Evolutionary conservation across 345 rosid genomes (phyloP).

Genomic region (Populus ilicifolia): DNA sequence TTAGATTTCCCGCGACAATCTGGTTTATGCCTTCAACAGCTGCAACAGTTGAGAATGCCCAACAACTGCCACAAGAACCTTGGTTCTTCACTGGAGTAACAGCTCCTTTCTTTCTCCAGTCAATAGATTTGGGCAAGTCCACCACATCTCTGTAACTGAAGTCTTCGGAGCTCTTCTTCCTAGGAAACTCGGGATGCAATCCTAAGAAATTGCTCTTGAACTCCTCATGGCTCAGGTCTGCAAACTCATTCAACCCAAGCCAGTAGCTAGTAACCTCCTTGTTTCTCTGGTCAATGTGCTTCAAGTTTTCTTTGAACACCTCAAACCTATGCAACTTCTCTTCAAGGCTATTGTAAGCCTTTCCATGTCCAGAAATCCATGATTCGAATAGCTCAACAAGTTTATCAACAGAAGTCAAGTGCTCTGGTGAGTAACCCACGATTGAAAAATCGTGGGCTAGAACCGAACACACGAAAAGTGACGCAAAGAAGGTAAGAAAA

Average conservation of each 20-base stretch:
- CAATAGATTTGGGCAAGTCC: slow-evolving; percentile 58
- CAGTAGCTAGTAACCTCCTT: slow-evolving; percentile 54
- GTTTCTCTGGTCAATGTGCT: slow-evolving; percentile 70
- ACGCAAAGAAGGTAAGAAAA: slow-evolving; percentile 33
- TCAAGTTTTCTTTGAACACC: slow-evolving; percentile 67
- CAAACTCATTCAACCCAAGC: slow-evolving; percentile 78
- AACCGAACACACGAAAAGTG: slow-evolving; percentile 34
- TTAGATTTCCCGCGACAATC: slow-evolving; percentile 54
- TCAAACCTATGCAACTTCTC: slow-evolving; percentile 66
- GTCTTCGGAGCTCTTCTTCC: slow-evolving; percentile 25
- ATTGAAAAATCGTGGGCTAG: slow-evolving; percentile 67
- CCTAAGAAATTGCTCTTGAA: slow-evolving; percentile 66
- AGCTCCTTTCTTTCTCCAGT: slow-evolving; percentile 82
- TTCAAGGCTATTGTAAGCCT: slow-evolving; percentile 51
- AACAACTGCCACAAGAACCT: slow-evolving; percentile 75
- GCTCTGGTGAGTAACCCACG: slow-evolving; percentile 60
- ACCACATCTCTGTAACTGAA: slow-evolving; percentile 35
- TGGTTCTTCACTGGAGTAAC: slow-evolving; percentile 73
- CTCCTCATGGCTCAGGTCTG: slow-evolving; percentile 74
- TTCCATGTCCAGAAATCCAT: slow-evolving; percentile 69
- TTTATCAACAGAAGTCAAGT: slow-evolving; percentile 49
- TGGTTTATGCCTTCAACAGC: slow-evolving; percentile 65
- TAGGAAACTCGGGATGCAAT: slow-evolving; percentile 27
- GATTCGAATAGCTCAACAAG: slow-evolving; percentile 63
- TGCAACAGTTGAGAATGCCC: slow-evolving; percentile 69